These are phyloP conservation scores for Phytophthora citricola DNA, from an alignment of 352 stramenopile species.

Conservation along the genomic window DNA sequence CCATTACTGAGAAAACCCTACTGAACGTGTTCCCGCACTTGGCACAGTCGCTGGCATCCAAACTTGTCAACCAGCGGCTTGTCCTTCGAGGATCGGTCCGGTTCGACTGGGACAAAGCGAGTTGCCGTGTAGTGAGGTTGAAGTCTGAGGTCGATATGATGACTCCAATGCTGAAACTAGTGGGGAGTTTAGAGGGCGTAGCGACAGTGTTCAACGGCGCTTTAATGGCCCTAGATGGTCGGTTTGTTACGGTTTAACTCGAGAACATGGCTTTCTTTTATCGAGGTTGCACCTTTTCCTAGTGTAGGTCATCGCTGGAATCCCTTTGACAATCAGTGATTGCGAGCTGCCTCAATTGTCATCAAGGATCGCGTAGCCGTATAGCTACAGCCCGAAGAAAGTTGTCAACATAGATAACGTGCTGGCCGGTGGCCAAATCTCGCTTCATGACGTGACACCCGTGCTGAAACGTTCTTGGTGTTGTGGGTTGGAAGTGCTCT, in stretches of 20 bases:
- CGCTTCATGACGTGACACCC: constrained; percentile 2
- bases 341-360: neutral
- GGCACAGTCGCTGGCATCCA: neutral
- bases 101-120: constrained; percentile 7
- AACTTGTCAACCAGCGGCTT: neutral
- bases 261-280: no score
- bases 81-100: neutral
- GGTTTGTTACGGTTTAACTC: no score
- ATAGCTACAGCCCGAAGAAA: no score
- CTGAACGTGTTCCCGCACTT: constrained; percentile 24
- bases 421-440: neutral
- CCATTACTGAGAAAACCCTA: constrained; percentile 24
- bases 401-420: constrained; percentile 14
- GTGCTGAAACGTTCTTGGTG: neutral
- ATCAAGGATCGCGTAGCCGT: constrained; percentile 1
- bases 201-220: neutral
- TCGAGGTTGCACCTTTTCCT: no score
- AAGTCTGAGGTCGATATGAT: constrained; percentile 4
- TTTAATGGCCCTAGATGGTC: neutral
- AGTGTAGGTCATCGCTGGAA: no score
- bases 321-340: constrained; percentile 1
- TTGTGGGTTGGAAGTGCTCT: neutral
- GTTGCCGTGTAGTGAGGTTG: neutral
- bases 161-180: constrained; percentile 1
- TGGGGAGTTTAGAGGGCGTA: constrained; percentile 7